Percentiles rank a stretch among this genome's conserved stretches.
Conservation (phyloP, 441 rosid species). For the Pelargonium myrrhifolium region DNA sequence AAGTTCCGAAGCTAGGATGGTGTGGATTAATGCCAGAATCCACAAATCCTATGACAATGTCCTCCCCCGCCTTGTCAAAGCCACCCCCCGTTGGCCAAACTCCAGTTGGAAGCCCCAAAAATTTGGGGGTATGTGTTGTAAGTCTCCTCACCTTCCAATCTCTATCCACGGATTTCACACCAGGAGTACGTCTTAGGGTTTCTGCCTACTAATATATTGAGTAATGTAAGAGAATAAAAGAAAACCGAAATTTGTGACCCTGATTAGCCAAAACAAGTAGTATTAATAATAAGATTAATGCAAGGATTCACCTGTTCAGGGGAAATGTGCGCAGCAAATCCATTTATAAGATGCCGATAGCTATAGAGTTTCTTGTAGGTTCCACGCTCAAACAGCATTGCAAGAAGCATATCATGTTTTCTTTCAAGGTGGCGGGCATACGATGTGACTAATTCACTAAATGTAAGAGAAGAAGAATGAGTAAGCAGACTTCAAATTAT, state of each 20-base stretch:
- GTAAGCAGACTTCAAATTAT: constrained; percentile 3
- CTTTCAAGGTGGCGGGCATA: constrained; percentile 79
- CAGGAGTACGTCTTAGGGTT: constrained; percentile 59
- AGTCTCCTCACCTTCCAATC: constrained; percentile 94
- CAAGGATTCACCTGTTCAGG: constrained; percentile 74
- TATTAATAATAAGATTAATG: constrained; percentile 1
- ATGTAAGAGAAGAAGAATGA: constrained; percentile 9
- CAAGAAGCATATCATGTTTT: constrained; percentile 91
- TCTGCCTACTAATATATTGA: constrained; percentile 81
- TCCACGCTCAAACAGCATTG: constrained; percentile 62
- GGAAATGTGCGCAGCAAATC: constrained; percentile 79
- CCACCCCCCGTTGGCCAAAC: constrained; percentile 99
- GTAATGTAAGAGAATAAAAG: constrained; percentile 31
- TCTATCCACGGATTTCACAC: constrained; percentile 71
- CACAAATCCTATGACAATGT: constrained; percentile 85
- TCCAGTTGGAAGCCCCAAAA: constrained; percentile 91
- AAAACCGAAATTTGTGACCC: constrained; percentile 4
- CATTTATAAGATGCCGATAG: constrained; percentile 89
- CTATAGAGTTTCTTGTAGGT: constrained; percentile 87
- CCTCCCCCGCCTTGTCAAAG: constrained; percentile 86
- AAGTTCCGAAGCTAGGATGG: constrained; percentile 85
- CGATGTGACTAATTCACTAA: constrained; percentile 73
- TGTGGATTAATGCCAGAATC: constrained; percentile 91
- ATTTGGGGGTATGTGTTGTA: constrained; percentile 87
- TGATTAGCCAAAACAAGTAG: background rate